A percentile compares a stretch with the other conserved stretches of the same genome.
Evolutionary conservation across 306 rosid genomes (phyloP).

Genomic region (Ochetophila trinervis): DNA sequence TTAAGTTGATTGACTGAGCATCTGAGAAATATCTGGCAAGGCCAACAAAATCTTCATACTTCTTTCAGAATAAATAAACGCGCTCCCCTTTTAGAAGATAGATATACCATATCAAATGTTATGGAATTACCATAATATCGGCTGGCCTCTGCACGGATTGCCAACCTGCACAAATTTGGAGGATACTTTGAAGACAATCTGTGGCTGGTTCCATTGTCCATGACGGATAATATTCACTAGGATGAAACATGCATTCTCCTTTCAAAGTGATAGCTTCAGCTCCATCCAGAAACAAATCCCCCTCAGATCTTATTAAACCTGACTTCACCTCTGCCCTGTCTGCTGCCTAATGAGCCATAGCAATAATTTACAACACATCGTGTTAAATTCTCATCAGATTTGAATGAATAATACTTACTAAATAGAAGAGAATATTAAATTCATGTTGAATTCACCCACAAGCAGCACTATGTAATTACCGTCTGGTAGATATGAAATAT

Average conservation of each 20-base stretch:
- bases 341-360: slow-evolving; percentile 38
- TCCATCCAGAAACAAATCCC: slow-evolving; percentile 60
- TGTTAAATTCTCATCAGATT: neutral
- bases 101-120: neutral
- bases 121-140: slow-evolving; percentile 18
- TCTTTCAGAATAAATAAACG: neutral
- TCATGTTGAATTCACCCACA: neutral
- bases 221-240: slow-evolving; percentile 53
- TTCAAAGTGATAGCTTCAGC: slow-evolving; percentile 39
- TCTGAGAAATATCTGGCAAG: neutral
- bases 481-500: no score
- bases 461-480: no score
- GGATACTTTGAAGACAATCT: slow-evolving; percentile 47
- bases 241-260: slow-evolving; percentile 51
- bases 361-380: slow-evolving; percentile 19
- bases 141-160: slow-evolving; percentile 49
- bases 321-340: slow-evolving; percentile 42
- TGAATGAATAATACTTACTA: neutral
- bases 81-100: neutral
- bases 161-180: slow-evolving; percentile 64
- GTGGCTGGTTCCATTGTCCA: slow-evolving; percentile 64
- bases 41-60: neutral
- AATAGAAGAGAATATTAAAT: neutral
- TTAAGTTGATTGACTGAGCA: no score
- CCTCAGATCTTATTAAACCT: slow-evolving; percentile 52